A percentile compares a stretch with the other conserved stretches of the same genome.
Evolutionary conservation across 306 rosid genomes (phyloP).

Genomic region (Purshia tridentata): DNA sequence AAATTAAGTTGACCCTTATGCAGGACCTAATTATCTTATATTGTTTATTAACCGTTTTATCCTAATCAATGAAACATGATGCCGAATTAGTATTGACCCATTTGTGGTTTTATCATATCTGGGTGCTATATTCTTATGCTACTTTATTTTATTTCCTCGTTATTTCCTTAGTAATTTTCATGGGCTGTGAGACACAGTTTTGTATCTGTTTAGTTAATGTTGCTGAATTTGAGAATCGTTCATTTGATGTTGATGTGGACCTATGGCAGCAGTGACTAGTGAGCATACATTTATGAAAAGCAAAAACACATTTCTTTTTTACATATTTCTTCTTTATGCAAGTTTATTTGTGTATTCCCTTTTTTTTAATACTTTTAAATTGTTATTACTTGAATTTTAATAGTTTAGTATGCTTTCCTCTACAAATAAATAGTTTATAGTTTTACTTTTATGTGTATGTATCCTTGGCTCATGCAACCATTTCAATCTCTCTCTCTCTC

Average conservation of each 20-base stretch:
- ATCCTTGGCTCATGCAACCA: neutral
- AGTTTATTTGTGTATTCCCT: neutral
- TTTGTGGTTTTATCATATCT: neutral
- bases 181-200: neutral
- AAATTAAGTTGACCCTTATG: neutral
- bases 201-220: neutral
- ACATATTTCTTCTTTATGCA: too few species aligned
- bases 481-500: neutral
- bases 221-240: neutral
- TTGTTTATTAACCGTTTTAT: neutral
- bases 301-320: too few species aligned
- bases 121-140: too few species aligned
- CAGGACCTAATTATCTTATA: neutral
- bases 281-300: too few species aligned
- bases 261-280: neutral
- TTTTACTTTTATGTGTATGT: neutral
- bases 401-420: too few species aligned
- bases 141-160: neutral
- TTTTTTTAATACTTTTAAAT: neutral
- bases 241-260: neutral
- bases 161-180: neutral
- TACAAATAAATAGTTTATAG: neutral
- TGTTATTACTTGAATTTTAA: too few species aligned
- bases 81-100: neutral
- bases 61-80: neutral